phyloP scores from a whole-genome alignment of 2,329 filamentous ascomycete genomes.

The Fusarium caatingaense region DNA sequence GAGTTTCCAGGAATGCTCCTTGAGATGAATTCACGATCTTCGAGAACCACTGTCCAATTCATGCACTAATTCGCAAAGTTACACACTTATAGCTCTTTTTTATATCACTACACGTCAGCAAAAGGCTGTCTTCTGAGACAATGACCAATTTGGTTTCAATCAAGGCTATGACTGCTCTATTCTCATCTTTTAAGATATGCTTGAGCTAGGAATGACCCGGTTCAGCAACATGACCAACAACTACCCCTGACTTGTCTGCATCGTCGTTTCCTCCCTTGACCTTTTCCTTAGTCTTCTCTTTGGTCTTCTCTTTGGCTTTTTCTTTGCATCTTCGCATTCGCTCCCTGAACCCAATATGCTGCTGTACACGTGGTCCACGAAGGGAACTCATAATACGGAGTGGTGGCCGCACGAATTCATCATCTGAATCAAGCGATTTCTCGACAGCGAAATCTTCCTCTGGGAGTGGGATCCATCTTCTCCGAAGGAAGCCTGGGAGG shows the following conservation, averaged over 20 bases:
- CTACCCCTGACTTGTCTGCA: conserved; percentile 4
- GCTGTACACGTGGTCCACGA: conserved; percentile 46
- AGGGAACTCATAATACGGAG: conserved; percentile 49
- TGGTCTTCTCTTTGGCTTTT: conserved; percentile 38
- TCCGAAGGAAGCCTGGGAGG: conserved; percentile 46
- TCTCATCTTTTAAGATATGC: conserved; percentile 8
- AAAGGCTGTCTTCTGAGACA: background rate
- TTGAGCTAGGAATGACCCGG: background rate
- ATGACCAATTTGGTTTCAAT: background rate
- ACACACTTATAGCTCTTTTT: background rate
- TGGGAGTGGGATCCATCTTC: conserved; percentile 43
- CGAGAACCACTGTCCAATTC: too few species aligned
- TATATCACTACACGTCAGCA: too few species aligned
- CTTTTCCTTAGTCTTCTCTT: conserved; percentile 31
- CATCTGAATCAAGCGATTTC: conserved; percentile 35
- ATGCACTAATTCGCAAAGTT: background rate
- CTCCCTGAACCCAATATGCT: conserved; percentile 48
- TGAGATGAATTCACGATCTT: background rate
- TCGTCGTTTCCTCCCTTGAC: background rate
- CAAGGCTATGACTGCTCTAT: background rate
- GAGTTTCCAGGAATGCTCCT: too few species aligned
- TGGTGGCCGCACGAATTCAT: conserved; percentile 42
- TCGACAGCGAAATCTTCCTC: conserved; percentile 22
- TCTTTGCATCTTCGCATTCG: conserved; percentile 47
- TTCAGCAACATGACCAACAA: conserved; percentile 19